Conservation (phyloP, 768 basidiomycete genomes). For the Porphyrellus cyaneotinctus region DNA sequence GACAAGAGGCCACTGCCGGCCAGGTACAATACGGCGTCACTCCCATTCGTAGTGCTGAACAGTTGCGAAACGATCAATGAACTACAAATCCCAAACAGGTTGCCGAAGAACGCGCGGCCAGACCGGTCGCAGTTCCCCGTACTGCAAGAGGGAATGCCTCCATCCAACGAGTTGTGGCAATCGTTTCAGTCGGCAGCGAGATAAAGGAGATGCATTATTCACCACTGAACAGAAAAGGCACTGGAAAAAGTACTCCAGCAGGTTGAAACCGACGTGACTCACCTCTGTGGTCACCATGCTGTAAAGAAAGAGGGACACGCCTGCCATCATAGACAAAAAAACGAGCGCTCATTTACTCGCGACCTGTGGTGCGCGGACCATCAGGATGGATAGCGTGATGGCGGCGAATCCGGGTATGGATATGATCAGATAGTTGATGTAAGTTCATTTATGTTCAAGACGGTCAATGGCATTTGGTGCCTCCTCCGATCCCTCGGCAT, state of each 20-base stretch:
- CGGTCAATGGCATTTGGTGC: too few species aligned
- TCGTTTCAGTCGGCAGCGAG: neutral
- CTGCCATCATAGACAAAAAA: slow-evolving; percentile 7
- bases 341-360: slow-evolving; percentile 17
- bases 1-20: slow-evolving; percentile 10
- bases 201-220: neutral
- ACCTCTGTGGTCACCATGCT: slow-evolving; percentile 10
- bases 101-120: slow-evolving; percentile 2
- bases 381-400: neutral
- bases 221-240: slow-evolving; percentile 9
- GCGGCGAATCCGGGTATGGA: slow-evolving; percentile 7
- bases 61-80: slow-evolving; percentile 3
- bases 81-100: neutral
- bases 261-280: slow-evolving; percentile 7
- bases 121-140: slow-evolving; percentile 12
- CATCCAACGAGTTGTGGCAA: slow-evolving; percentile 10
- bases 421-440: slow-evolving; percentile 9
- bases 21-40: slow-evolving; percentile 9
- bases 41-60: slow-evolving; percentile 2
- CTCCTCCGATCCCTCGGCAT: too few species aligned
- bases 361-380: slow-evolving; percentile 12
- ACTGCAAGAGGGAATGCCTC: slow-evolving; percentile 15
- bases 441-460: slow-evolving; percentile 10
- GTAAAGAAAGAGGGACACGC: slow-evolving; percentile 8
- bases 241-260: slow-evolving; percentile 9